Percentiles rank a stretch among this genome's conserved stretches.
phyloP scores from a whole-genome alignment of 1,284 basidiomycete species.

The Hemileia vastatrix region DNA sequence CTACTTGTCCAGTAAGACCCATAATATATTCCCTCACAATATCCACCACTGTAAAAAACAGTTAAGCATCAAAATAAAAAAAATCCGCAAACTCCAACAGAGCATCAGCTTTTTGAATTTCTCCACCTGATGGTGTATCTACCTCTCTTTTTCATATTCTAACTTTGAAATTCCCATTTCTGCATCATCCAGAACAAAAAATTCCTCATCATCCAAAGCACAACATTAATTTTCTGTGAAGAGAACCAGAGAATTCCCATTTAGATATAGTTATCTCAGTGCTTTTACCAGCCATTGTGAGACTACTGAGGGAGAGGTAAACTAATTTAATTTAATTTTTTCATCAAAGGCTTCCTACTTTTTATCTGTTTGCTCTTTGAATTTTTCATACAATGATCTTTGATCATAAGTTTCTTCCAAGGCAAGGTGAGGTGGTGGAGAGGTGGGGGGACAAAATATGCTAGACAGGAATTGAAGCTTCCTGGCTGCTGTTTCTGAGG shows the following conservation, averaged over 20 bases:
- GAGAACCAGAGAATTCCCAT: no score
- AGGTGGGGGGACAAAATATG: no score
- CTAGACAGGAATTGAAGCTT: no score
- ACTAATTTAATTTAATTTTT: conserved; percentile 18
- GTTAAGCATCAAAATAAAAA: no score
- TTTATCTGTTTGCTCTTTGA: conserved; percentile 20
- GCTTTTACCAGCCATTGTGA: not conserved
- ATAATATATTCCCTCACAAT: no score
- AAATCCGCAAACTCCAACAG: no score
- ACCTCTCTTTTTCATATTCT: conserved; percentile 12
- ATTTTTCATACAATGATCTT: conserved; percentile 21
- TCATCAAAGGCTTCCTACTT: conserved; percentile 23
- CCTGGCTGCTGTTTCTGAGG: no score
- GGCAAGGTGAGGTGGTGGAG: conserved; percentile 18
- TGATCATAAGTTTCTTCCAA: conserved; percentile 22
- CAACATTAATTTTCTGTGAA: conserved; percentile 22
- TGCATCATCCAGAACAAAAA: conserved; percentile 18
- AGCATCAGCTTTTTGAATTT: conserved; percentile 13
- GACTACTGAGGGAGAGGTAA: not conserved
- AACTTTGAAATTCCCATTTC: conserved; percentile 5
- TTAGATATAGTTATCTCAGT: no score
- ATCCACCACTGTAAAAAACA: no score
- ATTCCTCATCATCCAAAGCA: conserved; percentile 21
- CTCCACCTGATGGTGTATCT: conserved; percentile 15
- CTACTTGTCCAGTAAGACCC: no score